Percentiles rank a stretch among this genome's conserved stretches.
Evolutionary conservation across 768 basidiomycete genomes (phyloP).

Genomic region (Suillus luteus): DNA sequence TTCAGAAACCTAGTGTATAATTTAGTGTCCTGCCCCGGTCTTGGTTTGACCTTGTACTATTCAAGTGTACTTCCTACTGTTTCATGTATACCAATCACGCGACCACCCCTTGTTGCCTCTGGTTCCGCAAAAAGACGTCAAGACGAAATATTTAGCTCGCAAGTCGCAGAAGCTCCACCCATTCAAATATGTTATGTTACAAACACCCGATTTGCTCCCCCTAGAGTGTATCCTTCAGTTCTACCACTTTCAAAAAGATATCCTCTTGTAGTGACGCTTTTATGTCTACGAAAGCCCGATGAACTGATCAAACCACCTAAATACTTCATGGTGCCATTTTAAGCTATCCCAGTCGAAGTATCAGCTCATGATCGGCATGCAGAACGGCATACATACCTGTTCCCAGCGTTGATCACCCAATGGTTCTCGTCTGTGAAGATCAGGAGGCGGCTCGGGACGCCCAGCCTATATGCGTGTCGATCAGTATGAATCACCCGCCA

Average conservation of each 20-base stretch:
- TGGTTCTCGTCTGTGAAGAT: conserved; percentile 93
- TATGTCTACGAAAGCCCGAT: conserved; percentile 39
- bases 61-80: too few species aligned
- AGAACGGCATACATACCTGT: conserved; percentile 49
- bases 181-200: background rate
- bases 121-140: background rate
- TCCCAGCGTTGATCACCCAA: conserved; percentile 83
- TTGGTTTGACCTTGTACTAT: too few species aligned
- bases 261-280: background rate
- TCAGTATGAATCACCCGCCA: background rate
- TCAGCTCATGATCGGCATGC: background rate
- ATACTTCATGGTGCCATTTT: conserved; percentile 95
- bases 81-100: too few species aligned
- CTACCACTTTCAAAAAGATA: background rate
- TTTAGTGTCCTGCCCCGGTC: too few species aligned
- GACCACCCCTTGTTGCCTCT: background rate
- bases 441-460: conserved; percentile 73
- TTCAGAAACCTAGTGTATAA: too few species aligned
- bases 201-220: background rate
- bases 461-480: conserved; percentile 45
- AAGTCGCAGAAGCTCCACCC: background rate
- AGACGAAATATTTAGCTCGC: background rate
- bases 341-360: conserved; percentile 45
- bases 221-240: background rate
- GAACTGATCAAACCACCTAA: conserved; percentile 83